phyloP scores from a whole-genome alignment of 345 rosid genomes.

The Conringia planisiliqua region DNA sequence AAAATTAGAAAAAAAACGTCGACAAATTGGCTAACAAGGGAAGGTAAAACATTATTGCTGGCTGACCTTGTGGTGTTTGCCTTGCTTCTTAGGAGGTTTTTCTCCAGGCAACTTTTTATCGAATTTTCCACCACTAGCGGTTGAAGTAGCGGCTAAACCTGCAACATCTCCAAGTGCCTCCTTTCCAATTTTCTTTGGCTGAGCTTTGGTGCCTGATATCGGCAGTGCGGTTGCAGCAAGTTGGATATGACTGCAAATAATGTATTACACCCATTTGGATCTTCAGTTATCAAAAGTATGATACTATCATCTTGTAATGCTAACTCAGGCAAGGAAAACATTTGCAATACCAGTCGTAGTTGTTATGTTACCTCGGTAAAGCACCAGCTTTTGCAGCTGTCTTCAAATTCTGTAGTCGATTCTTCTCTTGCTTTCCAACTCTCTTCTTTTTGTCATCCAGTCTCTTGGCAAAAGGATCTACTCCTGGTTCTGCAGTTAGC shows the following conservation, averaged over 20 bases:
- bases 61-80: constrained; percentile 83
- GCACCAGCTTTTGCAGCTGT: constrained; percentile 73
- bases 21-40: neutral
- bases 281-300: constrained; percentile 5
- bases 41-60: neutral
- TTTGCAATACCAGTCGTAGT: neutral
- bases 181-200: constrained; percentile 61
- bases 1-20: neutral
- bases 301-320: neutral
- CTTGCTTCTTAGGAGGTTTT: constrained; percentile 69
- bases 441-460: constrained; percentile 64
- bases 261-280: neutral
- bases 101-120: constrained; percentile 87
- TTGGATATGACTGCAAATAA: constrained; percentile 68
- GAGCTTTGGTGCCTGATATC: constrained; percentile 71
- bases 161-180: constrained; percentile 77
- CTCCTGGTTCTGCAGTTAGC: constrained; percentile 63
- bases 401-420: constrained; percentile 66
- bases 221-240: constrained; percentile 88
- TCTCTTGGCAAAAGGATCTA: constrained; percentile 85
- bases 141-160: constrained; percentile 82
- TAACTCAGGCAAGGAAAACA: neutral
- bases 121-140: constrained; percentile 96
- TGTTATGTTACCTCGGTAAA: constrained; percentile 70
- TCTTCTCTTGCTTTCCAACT: constrained; percentile 77